Conservation (phyloP, 2,329 filamentous ascomycete genomes). For the Hirsutella rhossiliensis region DNA sequence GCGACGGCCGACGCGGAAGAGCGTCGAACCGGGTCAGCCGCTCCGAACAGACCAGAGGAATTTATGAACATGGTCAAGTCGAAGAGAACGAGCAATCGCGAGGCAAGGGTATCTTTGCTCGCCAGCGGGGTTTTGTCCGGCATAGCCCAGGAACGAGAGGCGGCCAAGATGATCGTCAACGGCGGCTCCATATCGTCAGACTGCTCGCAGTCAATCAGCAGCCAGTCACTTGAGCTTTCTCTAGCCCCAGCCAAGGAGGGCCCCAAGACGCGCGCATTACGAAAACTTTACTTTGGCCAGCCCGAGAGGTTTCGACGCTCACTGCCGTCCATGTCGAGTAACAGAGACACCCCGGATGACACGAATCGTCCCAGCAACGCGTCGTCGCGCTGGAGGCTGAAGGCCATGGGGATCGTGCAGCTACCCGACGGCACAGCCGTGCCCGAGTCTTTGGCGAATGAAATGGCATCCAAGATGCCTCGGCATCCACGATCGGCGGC, state of each 20-base stretch:
- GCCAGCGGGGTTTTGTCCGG: slow-evolving; percentile 30
- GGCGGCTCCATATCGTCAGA: slow-evolving; percentile 10
- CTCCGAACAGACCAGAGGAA: slow-evolving; percentile 18
- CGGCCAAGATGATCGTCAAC: slow-evolving; percentile 22
- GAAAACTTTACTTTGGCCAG: slow-evolving; percentile 19
- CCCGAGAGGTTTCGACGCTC: slow-evolving; percentile 25
- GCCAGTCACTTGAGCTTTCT: slow-evolving; percentile 7
- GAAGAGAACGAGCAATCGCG: slow-evolving; percentile 15
- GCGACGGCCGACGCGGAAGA: slow-evolving; percentile 14
- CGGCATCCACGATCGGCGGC: slow-evolving; percentile 1
- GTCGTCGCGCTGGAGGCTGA: slow-evolving; percentile 33
- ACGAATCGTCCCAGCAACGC: slow-evolving; percentile 20
- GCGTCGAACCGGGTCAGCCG: slow-evolving; percentile 15
- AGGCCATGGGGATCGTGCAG: slow-evolving; percentile 38
- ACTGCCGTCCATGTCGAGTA: slow-evolving; percentile 20
- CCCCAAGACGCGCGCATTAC: slow-evolving; percentile 24
- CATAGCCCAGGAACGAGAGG: slow-evolving; percentile 23
- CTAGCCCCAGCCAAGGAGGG: slow-evolving; percentile 8
- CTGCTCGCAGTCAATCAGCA: slow-evolving; percentile 9
- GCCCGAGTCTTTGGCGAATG: slow-evolving; percentile 36
- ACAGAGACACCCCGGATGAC: slow-evolving; percentile 11
- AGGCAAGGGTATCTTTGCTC: slow-evolving; percentile 25
- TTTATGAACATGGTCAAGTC: slow-evolving; percentile 19
- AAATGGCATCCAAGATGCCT: slow-evolving; percentile 15
- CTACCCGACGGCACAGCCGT: slow-evolving; percentile 41